Percentiles rank a stretch among this genome's conserved stretches.
phyloP scores from a whole-genome alignment of 352 stramenopile species.

The Globisporangium splendens region DNA sequence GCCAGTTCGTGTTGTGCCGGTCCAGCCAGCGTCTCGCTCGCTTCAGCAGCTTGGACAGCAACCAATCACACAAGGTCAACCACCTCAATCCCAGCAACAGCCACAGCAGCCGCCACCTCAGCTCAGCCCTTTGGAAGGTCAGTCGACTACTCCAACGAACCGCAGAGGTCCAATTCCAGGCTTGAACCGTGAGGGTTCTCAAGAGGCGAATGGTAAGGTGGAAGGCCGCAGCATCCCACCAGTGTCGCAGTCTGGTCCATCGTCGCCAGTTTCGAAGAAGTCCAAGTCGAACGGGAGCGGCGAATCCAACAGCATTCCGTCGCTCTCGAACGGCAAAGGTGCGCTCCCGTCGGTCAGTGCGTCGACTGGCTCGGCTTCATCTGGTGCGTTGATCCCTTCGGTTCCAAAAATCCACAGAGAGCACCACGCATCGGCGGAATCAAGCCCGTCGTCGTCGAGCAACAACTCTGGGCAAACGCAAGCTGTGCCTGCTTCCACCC shows the following conservation, averaged over 20 bases:
- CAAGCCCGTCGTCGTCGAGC: slow-evolving; percentile 45
- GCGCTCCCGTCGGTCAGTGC: slow-evolving; percentile 42
- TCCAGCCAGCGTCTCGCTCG: slow-evolving; percentile 67
- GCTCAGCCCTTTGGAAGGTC: slow-evolving; percentile 56
- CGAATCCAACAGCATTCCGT: slow-evolving; percentile 53
- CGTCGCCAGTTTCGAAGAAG: slow-evolving; percentile 75
- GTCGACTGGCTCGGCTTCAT: slow-evolving; percentile 16
- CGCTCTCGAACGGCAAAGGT: slow-evolving; percentile 65
- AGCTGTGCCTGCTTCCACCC: slow-evolving; percentile 25
- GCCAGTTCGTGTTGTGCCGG: slow-evolving; percentile 60
- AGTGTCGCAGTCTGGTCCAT: slow-evolving; percentile 29
- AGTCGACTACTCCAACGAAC: slow-evolving; percentile 50
- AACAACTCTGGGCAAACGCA: slow-evolving; percentile 20
- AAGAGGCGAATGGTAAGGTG: slow-evolving; percentile 53
- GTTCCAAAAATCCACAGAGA: slow-evolving; percentile 66
- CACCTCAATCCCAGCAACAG: slow-evolving; percentile 13
- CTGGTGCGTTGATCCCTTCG: slow-evolving; percentile 28
- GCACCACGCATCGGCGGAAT: slow-evolving; percentile 46
- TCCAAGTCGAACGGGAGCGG: slow-evolving; percentile 52
- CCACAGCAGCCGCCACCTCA: slow-evolving; percentile 36
- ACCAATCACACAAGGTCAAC: slow-evolving; percentile 30
- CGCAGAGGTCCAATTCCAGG: slow-evolving; percentile 53
- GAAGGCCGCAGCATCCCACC: slow-evolving; percentile 24
- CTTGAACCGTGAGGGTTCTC: slow-evolving; percentile 52
- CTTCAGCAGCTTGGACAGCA: slow-evolving; percentile 63